These are phyloP conservation scores for Diaporthe humulicola DNA, from an alignment of 2,329 filamentous ascomycete genomes.

Conservation along the genomic window DNA sequence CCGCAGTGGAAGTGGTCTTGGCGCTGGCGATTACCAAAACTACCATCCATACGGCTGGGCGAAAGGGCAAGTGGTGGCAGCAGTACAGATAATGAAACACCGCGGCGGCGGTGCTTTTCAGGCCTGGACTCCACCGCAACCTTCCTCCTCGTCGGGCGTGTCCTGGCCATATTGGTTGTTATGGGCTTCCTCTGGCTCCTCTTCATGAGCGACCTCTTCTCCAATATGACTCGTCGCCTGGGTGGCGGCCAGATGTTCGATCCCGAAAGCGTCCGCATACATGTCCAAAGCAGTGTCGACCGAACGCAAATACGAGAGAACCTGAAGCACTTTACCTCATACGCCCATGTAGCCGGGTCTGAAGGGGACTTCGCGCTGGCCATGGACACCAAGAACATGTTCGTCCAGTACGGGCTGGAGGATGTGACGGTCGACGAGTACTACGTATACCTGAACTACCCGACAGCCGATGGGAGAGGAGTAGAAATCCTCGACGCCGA, in stretches of 20 bases:
- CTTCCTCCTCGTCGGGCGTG: conserved; percentile 76
- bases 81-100: conserved; percentile 43
- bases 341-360: conserved; percentile 93
- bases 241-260: conserved; percentile 81
- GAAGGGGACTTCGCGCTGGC: conserved; percentile 91
- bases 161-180: conserved; percentile 82
- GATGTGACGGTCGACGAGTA: conserved; percentile 83
- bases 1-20: conserved; percentile 69
- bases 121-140: conserved; percentile 58
- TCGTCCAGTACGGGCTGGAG: conserved; percentile 80
- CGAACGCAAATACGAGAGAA: conserved; percentile 78
- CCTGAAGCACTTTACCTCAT: conserved; percentile 82
- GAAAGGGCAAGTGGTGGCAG: conserved; percentile 38
- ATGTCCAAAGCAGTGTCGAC: conserved; percentile 81
- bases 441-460: conserved; percentile 93
- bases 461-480: conserved; percentile 79
- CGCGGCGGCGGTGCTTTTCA: conserved; percentile 47
- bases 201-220: conserved; percentile 88
- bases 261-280: conserved; percentile 83
- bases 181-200: conserved; percentile 85
- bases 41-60: conserved; percentile 60
- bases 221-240: conserved; percentile 72
- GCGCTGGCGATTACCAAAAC: conserved; percentile 63
- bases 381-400: conserved; percentile 85
- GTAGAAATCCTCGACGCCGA: conserved; percentile 83